These are phyloP conservation scores for Quambalaria eucalypti DNA, from an alignment of 1,284 basidiomycete species.

Conservation along the genomic window DNA sequence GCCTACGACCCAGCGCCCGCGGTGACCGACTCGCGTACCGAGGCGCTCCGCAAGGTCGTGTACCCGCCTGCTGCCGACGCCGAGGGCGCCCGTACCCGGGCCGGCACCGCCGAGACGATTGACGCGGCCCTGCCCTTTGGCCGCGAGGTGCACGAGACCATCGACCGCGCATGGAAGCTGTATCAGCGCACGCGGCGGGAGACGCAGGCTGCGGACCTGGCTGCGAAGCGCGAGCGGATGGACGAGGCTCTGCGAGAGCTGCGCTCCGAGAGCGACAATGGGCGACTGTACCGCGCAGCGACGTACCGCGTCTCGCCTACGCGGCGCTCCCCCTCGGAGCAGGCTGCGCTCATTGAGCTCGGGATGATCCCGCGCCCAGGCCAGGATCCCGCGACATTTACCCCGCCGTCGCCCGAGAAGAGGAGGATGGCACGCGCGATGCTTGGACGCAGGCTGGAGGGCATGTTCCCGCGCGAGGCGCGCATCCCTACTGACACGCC, in stretches of 20 bases:
- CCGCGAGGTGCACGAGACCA: conserved; percentile 81
- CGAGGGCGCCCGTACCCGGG: not conserved
- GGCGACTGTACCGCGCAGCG: conserved; percentile 25
- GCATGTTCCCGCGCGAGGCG: conserved; percentile 42
- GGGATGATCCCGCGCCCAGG: conserved; percentile 20
- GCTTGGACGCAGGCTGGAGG: conserved; percentile 27
- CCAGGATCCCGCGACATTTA: conserved; percentile 15
- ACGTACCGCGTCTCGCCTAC: conserved; percentile 33
- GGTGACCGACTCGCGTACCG: conserved; percentile 22
- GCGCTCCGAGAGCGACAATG: conserved; percentile 7
- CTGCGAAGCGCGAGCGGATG: conserved; percentile 25
- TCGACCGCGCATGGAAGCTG: conserved; percentile 81
- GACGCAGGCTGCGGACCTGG: conserved; percentile 16
- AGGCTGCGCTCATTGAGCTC: conserved; percentile 22
- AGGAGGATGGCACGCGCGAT: conserved; percentile 26
- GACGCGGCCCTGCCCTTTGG: conserved; percentile 7
- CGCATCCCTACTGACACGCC: conserved; percentile 40
- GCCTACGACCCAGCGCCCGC: conserved; percentile 26
- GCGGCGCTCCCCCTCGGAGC: conserved; percentile 35
- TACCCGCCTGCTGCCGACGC: conserved; percentile 26
- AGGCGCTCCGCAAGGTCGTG: conserved; percentile 35
- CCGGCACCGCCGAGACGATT: not conserved
- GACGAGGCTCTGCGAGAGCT: conserved; percentile 33
- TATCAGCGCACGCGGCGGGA: conserved; percentile 67
- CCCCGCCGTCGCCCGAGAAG: conserved; percentile 19